phyloP scores from a whole-genome alignment of 2,329 filamentous ascomycete species.

The Microdochium bolleyi region DNA sequence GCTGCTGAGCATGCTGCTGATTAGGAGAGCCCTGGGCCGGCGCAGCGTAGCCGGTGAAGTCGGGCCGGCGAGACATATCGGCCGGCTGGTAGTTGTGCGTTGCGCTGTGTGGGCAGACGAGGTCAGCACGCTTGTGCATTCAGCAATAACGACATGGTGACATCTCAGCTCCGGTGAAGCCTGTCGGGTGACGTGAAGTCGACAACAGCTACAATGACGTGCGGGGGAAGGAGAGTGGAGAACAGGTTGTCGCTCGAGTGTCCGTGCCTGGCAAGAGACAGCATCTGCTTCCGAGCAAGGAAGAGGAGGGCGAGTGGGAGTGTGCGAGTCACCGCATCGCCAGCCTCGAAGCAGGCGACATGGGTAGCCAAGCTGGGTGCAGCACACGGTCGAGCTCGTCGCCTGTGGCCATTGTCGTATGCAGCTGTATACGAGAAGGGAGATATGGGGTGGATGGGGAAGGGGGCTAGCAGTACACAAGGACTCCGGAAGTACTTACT shows the following conservation, averaged over 20 bases:
- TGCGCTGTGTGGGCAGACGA: conserved; percentile 23
- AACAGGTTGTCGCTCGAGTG: no score
- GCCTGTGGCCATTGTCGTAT: conserved; percentile 2
- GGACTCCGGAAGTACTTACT: conserved; percentile 52
- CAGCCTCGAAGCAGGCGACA: conserved; percentile 5
- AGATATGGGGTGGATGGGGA: conserved; percentile 12
- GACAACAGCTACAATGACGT: not conserved
- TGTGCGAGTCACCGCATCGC: not conserved
- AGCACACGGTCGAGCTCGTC: not conserved
- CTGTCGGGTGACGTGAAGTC: not conserved
- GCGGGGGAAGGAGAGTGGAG: not conserved
- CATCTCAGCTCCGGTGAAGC: not conserved
- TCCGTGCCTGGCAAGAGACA: no score
- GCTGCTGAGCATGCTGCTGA: conserved; percentile 14
- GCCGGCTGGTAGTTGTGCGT: conserved; percentile 41
- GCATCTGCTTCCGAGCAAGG: no score
- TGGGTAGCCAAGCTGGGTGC: not conserved
- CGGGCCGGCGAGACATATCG: conserved; percentile 42
- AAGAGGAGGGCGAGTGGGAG: not conserved
- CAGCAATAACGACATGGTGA: not conserved
- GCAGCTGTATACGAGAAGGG: conserved; percentile 14
- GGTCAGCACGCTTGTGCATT: not conserved
- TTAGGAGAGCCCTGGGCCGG: conserved; percentile 15
- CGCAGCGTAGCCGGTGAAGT: conserved; percentile 21
- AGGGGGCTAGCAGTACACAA: no score